These are phyloP conservation scores for Saccharomycopsis fibuligera DNA, from an alignment of 805 yeast species.

Conservation along the genomic window DNA sequence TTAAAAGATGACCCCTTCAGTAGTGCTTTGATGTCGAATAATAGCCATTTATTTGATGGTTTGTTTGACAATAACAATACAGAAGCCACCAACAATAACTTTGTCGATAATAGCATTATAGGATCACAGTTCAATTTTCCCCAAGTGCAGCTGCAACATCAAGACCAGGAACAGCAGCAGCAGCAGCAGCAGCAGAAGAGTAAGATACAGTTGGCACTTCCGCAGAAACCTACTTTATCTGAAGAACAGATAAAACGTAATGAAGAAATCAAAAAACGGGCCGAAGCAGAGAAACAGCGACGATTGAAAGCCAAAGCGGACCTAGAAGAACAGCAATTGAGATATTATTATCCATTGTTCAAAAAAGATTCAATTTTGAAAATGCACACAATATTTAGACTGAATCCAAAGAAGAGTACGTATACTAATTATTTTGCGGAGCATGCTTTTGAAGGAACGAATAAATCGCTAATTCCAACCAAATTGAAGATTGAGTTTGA, in stretches of 20 bases:
- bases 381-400: conserved; percentile 60
- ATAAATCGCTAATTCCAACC: conserved; percentile 11
- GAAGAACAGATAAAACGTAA: background rate
- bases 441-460: conserved; percentile 15
- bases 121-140: too few relatives aligned
- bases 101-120: background rate
- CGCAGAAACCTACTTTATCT: too few relatives aligned
- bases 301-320: conserved; percentile 18
- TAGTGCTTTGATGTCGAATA: too few relatives aligned
- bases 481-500: conserved; percentile 8
- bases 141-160: too few relatives aligned
- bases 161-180: too few relatives aligned
- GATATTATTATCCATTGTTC: conserved; percentile 58
- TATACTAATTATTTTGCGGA: conserved; percentile 10
- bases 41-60: too few relatives aligned
- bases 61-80: too few relatives aligned
- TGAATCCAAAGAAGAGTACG: conserved; percentile 54
- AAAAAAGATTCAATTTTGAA: conserved; percentile 47
- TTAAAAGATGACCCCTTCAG: too few relatives aligned
- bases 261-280: background rate
- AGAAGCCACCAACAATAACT: background rate
- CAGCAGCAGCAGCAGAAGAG: too few relatives aligned
- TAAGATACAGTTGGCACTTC: too few relatives aligned
- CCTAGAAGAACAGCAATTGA: conserved; percentile 29
- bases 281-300: background rate